Conservation (phyloP, 805 yeast species). For the Yamadazyma laniorum region DNA sequence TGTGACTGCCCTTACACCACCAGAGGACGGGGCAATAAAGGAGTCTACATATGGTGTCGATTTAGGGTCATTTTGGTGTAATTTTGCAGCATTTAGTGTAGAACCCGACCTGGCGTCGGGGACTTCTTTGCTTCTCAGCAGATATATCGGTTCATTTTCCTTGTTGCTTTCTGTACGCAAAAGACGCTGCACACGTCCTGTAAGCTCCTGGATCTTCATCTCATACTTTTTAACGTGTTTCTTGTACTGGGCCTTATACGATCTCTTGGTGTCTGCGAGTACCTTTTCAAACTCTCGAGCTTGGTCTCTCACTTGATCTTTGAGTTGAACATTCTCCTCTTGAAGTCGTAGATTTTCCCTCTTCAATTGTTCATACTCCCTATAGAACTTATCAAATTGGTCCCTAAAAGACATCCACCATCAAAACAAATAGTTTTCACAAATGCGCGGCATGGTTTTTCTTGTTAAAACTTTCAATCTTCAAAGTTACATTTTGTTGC, state of each 20-base stretch:
- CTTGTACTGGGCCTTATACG: constrained; percentile 12
- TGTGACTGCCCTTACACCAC: neutral
- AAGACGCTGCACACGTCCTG: neutral
- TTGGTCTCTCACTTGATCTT: neutral
- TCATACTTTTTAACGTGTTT: constrained; percentile 14
- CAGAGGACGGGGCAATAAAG: neutral
- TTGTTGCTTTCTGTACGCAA: constrained; percentile 1
- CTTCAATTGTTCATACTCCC: constrained; percentile 9
- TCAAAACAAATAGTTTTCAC: constrained; percentile 3
- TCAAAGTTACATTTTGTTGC: too few species aligned
- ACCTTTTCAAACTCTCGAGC: constrained; percentile 2
- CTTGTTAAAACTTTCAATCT: neutral
- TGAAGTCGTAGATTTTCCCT: neutral
- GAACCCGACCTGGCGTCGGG: neutral
- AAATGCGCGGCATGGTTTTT: neutral
- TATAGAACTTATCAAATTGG: constrained; percentile 7
- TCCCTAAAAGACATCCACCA: constrained; percentile 4
- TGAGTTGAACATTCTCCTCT: constrained; percentile 2
- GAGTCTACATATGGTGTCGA: neutral
- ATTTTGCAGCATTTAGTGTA: neutral
- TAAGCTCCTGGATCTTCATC: constrained; percentile 9
- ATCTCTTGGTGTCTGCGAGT: constrained; percentile 8
- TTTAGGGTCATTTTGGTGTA: neutral
- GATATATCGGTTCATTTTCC: constrained; percentile 1
- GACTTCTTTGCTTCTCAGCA: neutral